Conservation (phyloP, 2,329 filamentous ascomycete genomes). For the Penicillium hordei region DNA sequence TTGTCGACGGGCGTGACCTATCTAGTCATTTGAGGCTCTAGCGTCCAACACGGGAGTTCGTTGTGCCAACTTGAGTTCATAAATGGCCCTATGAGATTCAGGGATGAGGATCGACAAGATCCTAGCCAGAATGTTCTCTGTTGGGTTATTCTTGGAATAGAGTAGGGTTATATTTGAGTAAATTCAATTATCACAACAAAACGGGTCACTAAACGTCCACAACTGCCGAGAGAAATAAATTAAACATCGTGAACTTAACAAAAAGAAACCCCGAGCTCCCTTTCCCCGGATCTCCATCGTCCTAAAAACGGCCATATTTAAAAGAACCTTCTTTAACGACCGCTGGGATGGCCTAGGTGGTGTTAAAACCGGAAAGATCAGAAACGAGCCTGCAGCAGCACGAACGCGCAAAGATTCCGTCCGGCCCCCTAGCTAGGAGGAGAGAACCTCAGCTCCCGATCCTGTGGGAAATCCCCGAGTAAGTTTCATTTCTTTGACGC, state of each 20-base stretch:
- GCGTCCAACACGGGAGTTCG: not conserved
- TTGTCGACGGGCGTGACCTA: conserved; percentile 13
- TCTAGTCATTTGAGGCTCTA: conserved; percentile 17
- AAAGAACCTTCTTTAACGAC: conserved; percentile 24
- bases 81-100: not conserved
- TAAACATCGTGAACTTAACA: not conserved
- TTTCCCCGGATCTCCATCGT: conserved; percentile 5
- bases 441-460: not conserved
- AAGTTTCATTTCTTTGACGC: not conserved
- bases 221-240: not conserved
- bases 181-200: not conserved
- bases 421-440: conserved; percentile 3
- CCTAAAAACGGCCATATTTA: conserved; percentile 13
- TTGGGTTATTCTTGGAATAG: not conserved
- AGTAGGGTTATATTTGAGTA: no score
- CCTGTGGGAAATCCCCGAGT: not conserved
- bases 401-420: conserved; percentile 22
- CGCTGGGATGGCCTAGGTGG: conserved; percentile 24
- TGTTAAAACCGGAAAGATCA: conserved; percentile 22
- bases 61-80: not conserved
- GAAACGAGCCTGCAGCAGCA: conserved; percentile 19
- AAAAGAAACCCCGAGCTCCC: not conserved
- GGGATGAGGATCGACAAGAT: not conserved
- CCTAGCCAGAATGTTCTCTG: not conserved
- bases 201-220: not conserved